Percentiles rank a stretch among this genome's conserved stretches.
Conservation (phyloP, 202 grass and related monocot genomes). For the Panicum hallii region DNA sequence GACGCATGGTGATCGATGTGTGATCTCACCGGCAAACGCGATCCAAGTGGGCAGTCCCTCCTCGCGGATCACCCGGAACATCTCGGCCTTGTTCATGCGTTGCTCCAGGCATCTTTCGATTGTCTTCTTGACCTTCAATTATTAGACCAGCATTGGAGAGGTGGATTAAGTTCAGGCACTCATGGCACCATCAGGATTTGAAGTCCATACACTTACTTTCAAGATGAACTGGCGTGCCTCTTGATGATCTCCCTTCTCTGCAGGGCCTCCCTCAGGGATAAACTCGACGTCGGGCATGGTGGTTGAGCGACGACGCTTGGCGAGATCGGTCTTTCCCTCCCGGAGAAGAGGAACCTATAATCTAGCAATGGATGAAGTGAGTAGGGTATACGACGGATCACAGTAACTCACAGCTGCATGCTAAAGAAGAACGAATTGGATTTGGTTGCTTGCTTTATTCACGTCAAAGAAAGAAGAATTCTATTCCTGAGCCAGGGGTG, state of each 20-base stretch:
- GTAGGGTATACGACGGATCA: neutral
- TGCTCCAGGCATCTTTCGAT: constrained; percentile 22
- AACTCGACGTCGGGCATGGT: neutral
- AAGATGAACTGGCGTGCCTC: constrained; percentile 5
- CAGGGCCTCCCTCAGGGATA: neutral
- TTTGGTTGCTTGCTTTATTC: neutral
- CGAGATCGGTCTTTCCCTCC: neutral
- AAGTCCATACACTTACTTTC: neutral
- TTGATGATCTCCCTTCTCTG: neutral
- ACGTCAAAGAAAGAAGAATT: neutral
- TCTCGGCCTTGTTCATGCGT: constrained; percentile 7
- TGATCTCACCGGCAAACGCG: constrained; percentile 17
- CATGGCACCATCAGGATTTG: neutral
- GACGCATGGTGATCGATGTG: neutral
- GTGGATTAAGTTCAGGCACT: no score
- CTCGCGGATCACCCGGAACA: constrained; percentile 15
- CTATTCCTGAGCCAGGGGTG: neutral
- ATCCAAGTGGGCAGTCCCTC: neutral
- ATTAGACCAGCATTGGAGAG: neutral
- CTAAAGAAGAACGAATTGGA: neutral
- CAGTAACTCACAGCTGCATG: neutral
- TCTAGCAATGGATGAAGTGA: neutral
- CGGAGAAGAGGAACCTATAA: neutral
- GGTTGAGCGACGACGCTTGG: neutral
- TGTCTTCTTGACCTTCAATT: neutral